These are phyloP conservation scores for Plantago lanceolata DNA, from an alignment of 305 asterid genomes.

Conservation along the genomic window DNA sequence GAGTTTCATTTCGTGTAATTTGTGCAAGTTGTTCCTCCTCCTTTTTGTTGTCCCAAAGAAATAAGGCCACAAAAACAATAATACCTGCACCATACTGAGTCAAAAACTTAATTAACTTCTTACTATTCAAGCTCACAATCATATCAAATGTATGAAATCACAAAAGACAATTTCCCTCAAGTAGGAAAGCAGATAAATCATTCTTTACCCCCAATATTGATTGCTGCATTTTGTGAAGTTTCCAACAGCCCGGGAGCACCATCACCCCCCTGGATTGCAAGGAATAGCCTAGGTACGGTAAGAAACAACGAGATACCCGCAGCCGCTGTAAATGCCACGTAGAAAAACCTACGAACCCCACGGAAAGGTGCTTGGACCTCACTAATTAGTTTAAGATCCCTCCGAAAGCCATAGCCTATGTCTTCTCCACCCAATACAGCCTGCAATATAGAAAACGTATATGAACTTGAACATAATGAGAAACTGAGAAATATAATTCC, in stretches of 20 bases:
- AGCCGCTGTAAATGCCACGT: conserved; percentile 79
- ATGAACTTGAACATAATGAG: background rate
- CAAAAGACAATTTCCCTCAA: conserved; percentile 13
- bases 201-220: conserved; percentile 68
- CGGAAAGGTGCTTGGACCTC: conserved; percentile 99
- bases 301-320: conserved; percentile 81
- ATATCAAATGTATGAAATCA: background rate
- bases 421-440: conserved; percentile 94
- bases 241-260: conserved; percentile 70
- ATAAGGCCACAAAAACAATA: conserved; percentile 63
- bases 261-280: conserved; percentile 75
- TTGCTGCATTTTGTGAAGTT: conserved; percentile 70
- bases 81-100: conserved; percentile 86
- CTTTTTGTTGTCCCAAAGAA: conserved; percentile 84
- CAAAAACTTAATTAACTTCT: conserved; percentile 40
- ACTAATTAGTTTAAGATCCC: conserved; percentile 93
- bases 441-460: conserved; percentile 30
- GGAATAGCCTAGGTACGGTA: conserved; percentile 66
- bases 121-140: conserved; percentile 1
- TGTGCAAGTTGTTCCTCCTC: conserved; percentile 94
- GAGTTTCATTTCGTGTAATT: conserved; percentile 75
- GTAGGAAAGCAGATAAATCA: conserved; percentile 10
- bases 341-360: conserved; percentile 78
- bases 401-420: conserved; percentile 76
- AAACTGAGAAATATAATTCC: background rate